A percentile compares a stretch with the other conserved stretches of the same genome.
Conservation (phyloP, 2,329 filamentous ascomycete genomes). For the Trichoderma atroviride region DNA sequence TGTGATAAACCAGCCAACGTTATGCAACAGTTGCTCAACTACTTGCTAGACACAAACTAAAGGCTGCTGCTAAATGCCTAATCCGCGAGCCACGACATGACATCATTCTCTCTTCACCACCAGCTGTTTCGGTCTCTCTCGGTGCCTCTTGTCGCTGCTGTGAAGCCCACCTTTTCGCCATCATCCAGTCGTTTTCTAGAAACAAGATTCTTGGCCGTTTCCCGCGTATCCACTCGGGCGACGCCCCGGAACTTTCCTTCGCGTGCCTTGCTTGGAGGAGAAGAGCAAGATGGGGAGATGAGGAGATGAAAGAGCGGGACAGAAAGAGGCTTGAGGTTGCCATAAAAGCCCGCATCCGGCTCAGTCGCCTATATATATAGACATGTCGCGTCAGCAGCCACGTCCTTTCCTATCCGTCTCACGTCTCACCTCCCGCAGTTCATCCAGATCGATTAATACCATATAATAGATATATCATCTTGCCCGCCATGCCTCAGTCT, state of each 20-base stretch:
- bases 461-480: neutral
- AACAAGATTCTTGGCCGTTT: neutral
- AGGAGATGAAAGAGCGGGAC: neutral
- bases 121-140: neutral
- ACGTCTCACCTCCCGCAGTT: slow-evolving; percentile 9
- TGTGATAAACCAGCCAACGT: neutral
- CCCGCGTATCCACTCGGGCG: slow-evolving; percentile 10
- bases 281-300: neutral
- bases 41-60: neutral
- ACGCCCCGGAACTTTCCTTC: slow-evolving; percentile 7
- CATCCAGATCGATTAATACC: neutral
- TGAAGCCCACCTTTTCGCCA: neutral
- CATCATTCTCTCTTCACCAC: slow-evolving; percentile 11
- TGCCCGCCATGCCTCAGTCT: slow-evolving; percentile 54
- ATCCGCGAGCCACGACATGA: slow-evolving; percentile 12
- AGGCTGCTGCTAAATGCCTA: neutral
- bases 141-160: slow-evolving; percentile 1
- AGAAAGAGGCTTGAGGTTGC: neutral
- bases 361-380: slow-evolving; percentile 1
- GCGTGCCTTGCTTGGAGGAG: slow-evolving; percentile 3
- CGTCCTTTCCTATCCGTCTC: neutral
- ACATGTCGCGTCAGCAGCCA: slow-evolving; percentile 8
- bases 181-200: slow-evolving; percentile 12
- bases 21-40: neutral
- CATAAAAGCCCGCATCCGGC: neutral